These are phyloP conservation scores for Deinandra increscens DNA, from an alignment of 129 eudicot genomes.

Conservation along the genomic window DNA sequence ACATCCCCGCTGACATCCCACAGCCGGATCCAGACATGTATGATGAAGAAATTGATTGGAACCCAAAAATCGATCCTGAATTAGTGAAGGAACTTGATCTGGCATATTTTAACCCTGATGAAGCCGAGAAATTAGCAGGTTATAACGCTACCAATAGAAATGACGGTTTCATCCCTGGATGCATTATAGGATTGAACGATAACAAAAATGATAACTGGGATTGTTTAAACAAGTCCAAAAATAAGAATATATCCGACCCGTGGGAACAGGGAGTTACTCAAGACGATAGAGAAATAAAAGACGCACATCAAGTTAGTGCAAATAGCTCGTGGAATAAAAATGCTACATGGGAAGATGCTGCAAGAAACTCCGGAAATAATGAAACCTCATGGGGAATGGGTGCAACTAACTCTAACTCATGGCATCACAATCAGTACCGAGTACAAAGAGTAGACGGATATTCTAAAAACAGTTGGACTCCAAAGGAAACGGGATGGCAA, in stretches of 20 bases:
- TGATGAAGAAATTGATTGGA: constrained; percentile 68
- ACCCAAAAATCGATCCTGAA: constrained; percentile 50
- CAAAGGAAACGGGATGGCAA: constrained; percentile 23
- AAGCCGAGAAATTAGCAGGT: constrained; percentile 28
- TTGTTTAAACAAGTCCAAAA: constrained; percentile 34
- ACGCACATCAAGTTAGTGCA: constrained; percentile 36
- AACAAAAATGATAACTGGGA: constrained; percentile 37
- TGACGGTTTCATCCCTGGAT: constrained; percentile 28
- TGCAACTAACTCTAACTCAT: constrained; percentile 34
- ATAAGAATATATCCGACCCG: constrained; percentile 33
- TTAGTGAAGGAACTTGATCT: constrained; percentile 56
- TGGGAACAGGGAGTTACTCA: constrained; percentile 38
- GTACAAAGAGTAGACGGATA: constrained; percentile 2
- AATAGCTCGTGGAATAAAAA: constrained; percentile 36
- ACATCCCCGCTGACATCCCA: constrained; percentile 44
- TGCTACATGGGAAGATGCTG: constrained; percentile 14
- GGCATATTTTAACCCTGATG: constrained; percentile 61
- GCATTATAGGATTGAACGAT: constrained; percentile 26
- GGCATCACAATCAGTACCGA: constrained; percentile 37
- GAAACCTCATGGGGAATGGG: constrained; percentile 39
- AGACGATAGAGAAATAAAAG: constrained; percentile 31
- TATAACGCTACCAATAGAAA: constrained; percentile 27
- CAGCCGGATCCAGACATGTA: constrained; percentile 57
- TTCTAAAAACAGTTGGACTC: constrained; percentile 18
- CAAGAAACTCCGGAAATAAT: constrained; percentile 32